phyloP scores from a whole-genome alignment of 2,329 filamentous ascomycete species.

The Hysterium pulicare region DNA sequence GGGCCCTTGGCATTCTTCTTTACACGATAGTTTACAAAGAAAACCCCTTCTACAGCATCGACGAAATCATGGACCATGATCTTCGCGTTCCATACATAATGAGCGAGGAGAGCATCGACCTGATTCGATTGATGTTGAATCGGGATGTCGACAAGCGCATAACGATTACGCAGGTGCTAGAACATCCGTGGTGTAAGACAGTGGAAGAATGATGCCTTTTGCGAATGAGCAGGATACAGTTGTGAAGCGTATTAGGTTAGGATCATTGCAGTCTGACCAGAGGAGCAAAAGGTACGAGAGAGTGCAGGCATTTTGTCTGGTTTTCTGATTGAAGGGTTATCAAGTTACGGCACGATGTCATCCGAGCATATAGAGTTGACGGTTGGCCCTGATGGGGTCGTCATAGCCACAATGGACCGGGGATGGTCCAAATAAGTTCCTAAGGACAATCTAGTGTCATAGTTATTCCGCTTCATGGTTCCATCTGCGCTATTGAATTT shows the following conservation, averaged over 20 bases:
- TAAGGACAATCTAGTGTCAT: no score
- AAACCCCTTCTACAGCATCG: constrained; percentile 97
- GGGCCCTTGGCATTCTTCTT: constrained; percentile 92
- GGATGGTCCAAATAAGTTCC: no score
- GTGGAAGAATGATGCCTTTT: constrained; percentile 12
- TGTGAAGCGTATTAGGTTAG: no score
- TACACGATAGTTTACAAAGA: constrained; percentile 99
- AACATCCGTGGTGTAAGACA: constrained; percentile 74
- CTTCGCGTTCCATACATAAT: constrained; percentile 83
- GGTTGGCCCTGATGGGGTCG: no score
- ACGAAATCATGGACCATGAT: constrained; percentile 98
- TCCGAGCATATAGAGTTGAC: constrained; percentile 2
- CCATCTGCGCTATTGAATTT: no score
- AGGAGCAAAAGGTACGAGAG: background rate
- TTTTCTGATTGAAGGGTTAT: background rate
- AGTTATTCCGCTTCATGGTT: no score
- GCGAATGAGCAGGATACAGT: no score
- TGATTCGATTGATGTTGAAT: constrained; percentile 89
- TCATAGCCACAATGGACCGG: no score
- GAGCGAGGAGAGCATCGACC: constrained; percentile 87
- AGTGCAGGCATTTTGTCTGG: background rate
- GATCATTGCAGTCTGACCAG: background rate
- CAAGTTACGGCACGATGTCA: background rate
- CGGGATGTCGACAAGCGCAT: constrained; percentile 79
- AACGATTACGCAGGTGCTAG: constrained; percentile 82